Conservation (phyloP, 352 stramenopile genomes). For the Pythium brassicae region DNA sequence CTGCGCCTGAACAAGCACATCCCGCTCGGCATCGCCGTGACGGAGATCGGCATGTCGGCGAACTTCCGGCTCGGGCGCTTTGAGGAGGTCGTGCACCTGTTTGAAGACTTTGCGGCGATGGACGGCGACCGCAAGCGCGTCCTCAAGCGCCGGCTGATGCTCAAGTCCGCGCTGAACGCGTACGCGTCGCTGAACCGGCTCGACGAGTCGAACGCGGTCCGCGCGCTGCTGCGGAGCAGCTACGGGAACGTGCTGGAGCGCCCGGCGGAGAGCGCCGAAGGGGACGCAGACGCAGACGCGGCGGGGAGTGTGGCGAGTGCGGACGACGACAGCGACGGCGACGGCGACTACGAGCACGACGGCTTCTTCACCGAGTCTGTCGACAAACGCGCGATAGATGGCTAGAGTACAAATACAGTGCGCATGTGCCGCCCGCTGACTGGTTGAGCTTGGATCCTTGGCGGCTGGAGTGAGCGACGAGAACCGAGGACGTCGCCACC, state of each 20-base stretch:
- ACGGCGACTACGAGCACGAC: conserved; percentile 18
- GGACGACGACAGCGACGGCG: conserved; percentile 13
- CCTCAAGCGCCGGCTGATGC: conserved; percentile 50
- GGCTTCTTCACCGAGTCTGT: conserved; percentile 18
- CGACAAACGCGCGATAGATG: conserved; percentile 11
- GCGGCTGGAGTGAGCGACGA: too few relatives aligned
- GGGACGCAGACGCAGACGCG: neutral
- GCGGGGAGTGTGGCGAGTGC: too few relatives aligned
- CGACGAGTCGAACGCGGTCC: conserved; percentile 65
- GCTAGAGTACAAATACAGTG: neutral
- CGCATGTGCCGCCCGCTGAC: too few relatives aligned
- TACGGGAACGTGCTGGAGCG: conserved; percentile 23
- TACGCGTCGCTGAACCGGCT: conserved; percentile 45
- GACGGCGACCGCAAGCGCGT: conserved; percentile 63
- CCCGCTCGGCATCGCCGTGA: conserved; percentile 62
- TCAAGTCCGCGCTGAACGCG: conserved; percentile 47
- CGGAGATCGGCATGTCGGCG: conserved; percentile 68
- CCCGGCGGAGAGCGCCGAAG: conserved; percentile 1
- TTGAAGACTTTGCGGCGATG: conserved; percentile 65
- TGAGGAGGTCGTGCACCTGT: conserved; percentile 60
- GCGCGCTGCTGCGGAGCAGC: conserved; percentile 34
- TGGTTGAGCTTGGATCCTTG: too few relatives aligned
- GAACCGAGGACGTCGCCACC: too few relatives aligned
- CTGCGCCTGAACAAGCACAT: conserved; percentile 75
- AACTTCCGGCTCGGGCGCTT: conserved; percentile 54